These are phyloP conservation scores for Eruca vesicaria DNA, from an alignment of 441 rosid genomes.

Conservation along the genomic window DNA sequence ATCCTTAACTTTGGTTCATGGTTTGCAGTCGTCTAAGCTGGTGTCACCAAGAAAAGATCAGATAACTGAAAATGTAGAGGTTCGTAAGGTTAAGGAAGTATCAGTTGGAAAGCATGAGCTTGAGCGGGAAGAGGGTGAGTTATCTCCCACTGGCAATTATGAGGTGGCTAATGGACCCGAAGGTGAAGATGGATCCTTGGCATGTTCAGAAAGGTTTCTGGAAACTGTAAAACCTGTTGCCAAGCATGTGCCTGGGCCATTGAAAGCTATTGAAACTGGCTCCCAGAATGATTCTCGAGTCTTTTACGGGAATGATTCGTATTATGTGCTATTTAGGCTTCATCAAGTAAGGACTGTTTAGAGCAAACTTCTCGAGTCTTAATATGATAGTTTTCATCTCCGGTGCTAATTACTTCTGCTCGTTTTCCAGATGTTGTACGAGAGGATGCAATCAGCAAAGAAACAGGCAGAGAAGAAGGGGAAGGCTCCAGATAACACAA, in stretches of 20 bases:
- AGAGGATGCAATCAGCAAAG: constrained; percentile 90
- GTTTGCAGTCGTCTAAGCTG: constrained; percentile 49
- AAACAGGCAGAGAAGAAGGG: constrained; percentile 83
- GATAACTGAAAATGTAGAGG: constrained; percentile 41
- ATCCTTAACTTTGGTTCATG: constrained; percentile 25
- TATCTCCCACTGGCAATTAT: constrained; percentile 82
- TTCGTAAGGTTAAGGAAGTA: constrained; percentile 50
- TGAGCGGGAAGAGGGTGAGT: constrained; percentile 96
- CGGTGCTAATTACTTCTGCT: neutral
- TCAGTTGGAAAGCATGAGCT: constrained; percentile 52
- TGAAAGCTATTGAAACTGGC: constrained; percentile 40
- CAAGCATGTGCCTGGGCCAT: constrained; percentile 58
- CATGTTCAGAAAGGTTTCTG: constrained; percentile 73
- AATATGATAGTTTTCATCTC: neutral
- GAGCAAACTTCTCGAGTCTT: neutral
- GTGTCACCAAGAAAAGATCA: constrained; percentile 46
- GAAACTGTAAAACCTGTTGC: constrained; percentile 75
- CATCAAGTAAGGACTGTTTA: constrained; percentile 63
- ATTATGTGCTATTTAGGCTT: constrained; percentile 89
- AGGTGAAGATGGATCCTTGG: constrained; percentile 46
- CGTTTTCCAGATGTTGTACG: constrained; percentile 63
- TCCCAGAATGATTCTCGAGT: constrained; percentile 48
- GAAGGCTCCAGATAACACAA: constrained; percentile 67
- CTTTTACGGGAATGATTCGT: constrained; percentile 93
- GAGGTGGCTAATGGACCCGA: constrained; percentile 77